Evolutionary conservation across 75 land plant species (phyloP).

Genomic region (Picea sitchensis): DNA sequence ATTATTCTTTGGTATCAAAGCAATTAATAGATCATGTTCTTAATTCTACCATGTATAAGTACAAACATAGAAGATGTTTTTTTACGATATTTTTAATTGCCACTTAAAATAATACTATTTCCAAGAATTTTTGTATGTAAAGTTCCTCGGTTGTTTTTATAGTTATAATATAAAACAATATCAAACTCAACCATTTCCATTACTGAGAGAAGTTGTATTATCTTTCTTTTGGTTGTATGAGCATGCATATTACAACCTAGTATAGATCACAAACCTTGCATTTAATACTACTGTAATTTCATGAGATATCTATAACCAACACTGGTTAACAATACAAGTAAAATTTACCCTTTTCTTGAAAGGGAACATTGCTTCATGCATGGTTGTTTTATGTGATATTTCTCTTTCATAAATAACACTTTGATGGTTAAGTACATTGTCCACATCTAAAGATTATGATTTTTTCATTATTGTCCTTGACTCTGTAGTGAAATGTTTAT

Average conservation of each 20-base stretch:
- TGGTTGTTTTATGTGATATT: background rate
- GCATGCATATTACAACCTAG: conserved; percentile 83
- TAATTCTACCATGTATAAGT: background rate
- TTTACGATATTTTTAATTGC: background rate
- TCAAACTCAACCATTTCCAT: background rate
- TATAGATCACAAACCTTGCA: conserved; percentile 69
- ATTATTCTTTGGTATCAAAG: too few relatives aligned
- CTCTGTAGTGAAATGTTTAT: too few relatives aligned
- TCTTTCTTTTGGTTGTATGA: conserved; percentile 43
- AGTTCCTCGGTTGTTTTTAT: background rate
- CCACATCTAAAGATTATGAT: background rate
- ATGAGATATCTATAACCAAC: conserved; percentile 79
- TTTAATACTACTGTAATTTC: conserved; percentile 73
- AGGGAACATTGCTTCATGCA: background rate
- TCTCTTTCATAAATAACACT: background rate
- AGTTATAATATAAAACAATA: background rate
- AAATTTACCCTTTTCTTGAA: background rate
- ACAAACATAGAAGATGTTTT: background rate
- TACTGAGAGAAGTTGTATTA: conserved; percentile 7
- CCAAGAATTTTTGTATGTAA: background rate
- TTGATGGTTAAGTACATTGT: background rate
- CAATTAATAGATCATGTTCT: background rate
- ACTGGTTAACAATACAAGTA: conserved; percentile 97
- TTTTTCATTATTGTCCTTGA: background rate
- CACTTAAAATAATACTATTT: background rate